These are phyloP conservation scores for Tulasnella calospora DNA, from an alignment of 768 basidiomycete genomes.

Conservation along the genomic window DNA sequence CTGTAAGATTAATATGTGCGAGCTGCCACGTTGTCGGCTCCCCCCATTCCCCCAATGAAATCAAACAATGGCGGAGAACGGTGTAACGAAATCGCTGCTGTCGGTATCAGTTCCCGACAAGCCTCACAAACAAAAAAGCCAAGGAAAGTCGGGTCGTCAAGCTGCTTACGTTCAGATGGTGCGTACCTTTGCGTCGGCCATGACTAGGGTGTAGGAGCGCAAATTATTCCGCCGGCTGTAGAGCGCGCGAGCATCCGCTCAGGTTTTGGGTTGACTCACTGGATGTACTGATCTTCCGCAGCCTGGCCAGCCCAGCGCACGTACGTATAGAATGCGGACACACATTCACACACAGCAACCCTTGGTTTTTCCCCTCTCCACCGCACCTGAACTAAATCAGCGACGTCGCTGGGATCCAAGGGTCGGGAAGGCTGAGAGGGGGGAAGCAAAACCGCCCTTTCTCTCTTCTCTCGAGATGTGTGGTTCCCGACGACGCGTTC, in stretches of 20 bases:
- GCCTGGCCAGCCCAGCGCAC: neutral
- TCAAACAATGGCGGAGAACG: too few species aligned
- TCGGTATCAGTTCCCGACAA: neutral
- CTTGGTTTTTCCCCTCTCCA: neutral
- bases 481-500: neutral
- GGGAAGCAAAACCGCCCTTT: neutral
- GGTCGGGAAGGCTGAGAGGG: neutral
- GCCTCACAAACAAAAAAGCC: neutral
- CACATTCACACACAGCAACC: neutral
- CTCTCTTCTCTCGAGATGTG: neutral
- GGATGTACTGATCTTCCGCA: conserved; percentile 11
- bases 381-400: neutral
- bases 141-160: neutral
- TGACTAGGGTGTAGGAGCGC: neutral
- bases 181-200: neutral
- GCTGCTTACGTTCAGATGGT: neutral
- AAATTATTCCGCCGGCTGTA: conserved; percentile 3
- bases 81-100: too few species aligned
- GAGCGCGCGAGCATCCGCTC: neutral
- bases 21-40: neutral
- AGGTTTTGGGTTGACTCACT: neutral
- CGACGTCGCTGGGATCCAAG: neutral
- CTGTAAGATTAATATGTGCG: neutral
- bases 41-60: neutral
- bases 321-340: neutral